Evolutionary conservation across 2,329 filamentous ascomycete genomes (phyloP).

Genomic region (Diaporthe destruens): DNA sequence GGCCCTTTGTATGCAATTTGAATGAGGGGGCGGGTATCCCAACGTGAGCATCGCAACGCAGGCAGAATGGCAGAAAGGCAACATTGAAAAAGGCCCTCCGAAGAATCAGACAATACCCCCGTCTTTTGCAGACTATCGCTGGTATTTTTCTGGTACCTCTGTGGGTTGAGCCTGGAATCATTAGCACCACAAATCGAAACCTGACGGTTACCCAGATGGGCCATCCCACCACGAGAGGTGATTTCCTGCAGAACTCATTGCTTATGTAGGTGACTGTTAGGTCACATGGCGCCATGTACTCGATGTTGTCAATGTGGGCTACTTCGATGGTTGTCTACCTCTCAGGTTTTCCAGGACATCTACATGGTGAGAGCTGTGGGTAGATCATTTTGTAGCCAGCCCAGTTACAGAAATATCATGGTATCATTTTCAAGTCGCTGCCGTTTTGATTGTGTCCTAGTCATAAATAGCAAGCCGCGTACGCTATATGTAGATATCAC

Average conservation of each 20-base stretch:
- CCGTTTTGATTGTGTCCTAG: not conserved
- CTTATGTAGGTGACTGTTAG: not conserved
- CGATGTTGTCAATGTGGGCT: not conserved
- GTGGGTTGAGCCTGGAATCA: too few species aligned
- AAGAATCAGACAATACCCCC: too few species aligned
- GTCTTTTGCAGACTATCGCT: too few species aligned
- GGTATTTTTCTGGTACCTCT: too few species aligned
- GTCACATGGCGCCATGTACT: not conserved
- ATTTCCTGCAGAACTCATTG: not conserved
- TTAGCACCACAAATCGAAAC: too few species aligned
- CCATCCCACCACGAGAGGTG: not conserved
- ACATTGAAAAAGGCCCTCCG: too few species aligned
- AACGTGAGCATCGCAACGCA: too few species aligned
- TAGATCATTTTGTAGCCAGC: not conserved
- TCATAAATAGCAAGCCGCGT: not conserved
- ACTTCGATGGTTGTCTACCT: not conserved
- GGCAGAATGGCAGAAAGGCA: too few species aligned
- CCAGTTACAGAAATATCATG: conserved; percentile 32
- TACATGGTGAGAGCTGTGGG: not conserved
- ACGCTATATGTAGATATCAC: conserved; percentile 45
- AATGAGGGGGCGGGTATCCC: too few species aligned
- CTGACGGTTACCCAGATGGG: not conserved
- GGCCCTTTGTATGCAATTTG: too few species aligned
- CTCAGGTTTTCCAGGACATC: not conserved
- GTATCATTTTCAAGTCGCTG: conserved; percentile 42